These are phyloP conservation scores for Scytalidium sp. DNA, from an alignment of 2,329 filamentous ascomycete genomes.

Conservation along the genomic window DNA sequence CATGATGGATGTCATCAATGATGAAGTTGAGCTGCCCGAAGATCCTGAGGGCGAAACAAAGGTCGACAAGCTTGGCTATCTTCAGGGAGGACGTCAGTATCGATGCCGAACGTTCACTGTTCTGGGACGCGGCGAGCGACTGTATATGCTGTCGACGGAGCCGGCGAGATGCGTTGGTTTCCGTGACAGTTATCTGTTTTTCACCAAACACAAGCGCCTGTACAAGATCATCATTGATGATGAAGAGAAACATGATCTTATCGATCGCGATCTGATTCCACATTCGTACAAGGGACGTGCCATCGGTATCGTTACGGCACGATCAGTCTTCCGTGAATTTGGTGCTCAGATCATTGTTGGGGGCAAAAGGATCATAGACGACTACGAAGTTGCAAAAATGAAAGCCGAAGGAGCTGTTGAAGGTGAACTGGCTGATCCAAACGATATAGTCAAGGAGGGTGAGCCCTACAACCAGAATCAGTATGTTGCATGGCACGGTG, in stretches of 20 bases:
- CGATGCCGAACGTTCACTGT: slow-evolving; percentile 95
- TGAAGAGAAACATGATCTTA: slow-evolving; percentile 95
- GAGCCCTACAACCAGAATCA: slow-evolving; percentile 98
- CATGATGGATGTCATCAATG: slow-evolving; percentile 83
- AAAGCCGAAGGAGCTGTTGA: slow-evolving; percentile 77
- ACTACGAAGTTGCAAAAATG: slow-evolving; percentile 79
- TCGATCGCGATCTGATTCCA: slow-evolving; percentile 91
- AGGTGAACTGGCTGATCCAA: slow-evolving; percentile 87
- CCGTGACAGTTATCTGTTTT: slow-evolving; percentile 97
- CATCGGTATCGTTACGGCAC: slow-evolving; percentile 93
- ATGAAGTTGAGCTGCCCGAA: slow-evolving; percentile 86
- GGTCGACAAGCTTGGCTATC: slow-evolving; percentile 83
- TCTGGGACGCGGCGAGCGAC: slow-evolving; percentile 73
- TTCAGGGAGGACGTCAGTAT: slow-evolving; percentile 84
- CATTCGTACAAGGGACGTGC: slow-evolving; percentile 98
- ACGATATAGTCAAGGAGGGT: slow-evolving; percentile 74
- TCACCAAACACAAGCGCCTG: slow-evolving; percentile 93
- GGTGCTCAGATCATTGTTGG: slow-evolving; percentile 92
- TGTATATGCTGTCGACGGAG: slow-evolving; percentile 99
- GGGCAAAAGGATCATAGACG: slow-evolving; percentile 80
- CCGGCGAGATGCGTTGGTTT: slow-evolving; percentile 96
- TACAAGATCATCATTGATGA: slow-evolving; percentile 99
- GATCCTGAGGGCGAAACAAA: slow-evolving; percentile 89
- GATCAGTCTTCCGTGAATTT: slow-evolving; percentile 96
- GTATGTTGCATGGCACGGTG: slow-evolving; percentile 97